These are phyloP conservation scores for Boletellus sp. DNA, from an alignment of 1,284 basidiomycete genomes.

Conservation along the genomic window DNA sequence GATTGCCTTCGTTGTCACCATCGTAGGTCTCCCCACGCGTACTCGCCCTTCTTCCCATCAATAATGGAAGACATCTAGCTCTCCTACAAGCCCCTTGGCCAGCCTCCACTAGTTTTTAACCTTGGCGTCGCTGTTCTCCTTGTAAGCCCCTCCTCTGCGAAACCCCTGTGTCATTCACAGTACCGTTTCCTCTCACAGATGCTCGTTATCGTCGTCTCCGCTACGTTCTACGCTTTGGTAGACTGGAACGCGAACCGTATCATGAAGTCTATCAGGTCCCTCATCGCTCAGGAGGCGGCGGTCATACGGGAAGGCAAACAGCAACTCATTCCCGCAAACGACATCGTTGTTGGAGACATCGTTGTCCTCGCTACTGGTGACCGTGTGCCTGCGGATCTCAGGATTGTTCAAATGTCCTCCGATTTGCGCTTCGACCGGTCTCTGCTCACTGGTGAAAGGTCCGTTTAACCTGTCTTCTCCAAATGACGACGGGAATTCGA, in stretches of 20 bases:
- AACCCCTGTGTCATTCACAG: background rate
- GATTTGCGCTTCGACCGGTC: constrained; percentile 62
- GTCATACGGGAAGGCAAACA: constrained; percentile 57
- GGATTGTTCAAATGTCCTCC: constrained; percentile 53
- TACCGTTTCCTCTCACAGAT: constrained; percentile 18
- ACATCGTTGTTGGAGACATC: constrained; percentile 81
- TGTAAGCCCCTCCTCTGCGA: constrained; percentile 51
- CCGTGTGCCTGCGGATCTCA: constrained; percentile 80
- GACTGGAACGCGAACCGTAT: constrained; percentile 37
- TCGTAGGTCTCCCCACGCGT: constrained; percentile 29
- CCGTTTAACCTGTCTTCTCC: background rate
- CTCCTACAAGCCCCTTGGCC: constrained; percentile 46
- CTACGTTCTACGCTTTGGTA: constrained; percentile 43
- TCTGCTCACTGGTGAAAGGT: constrained; percentile 61
- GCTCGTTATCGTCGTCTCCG: constrained; percentile 64
- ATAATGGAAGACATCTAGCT: constrained; percentile 30
- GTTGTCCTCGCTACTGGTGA: constrained; percentile 74
- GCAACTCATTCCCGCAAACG: constrained; percentile 65
- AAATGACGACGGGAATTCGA: background rate
- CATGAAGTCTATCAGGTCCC: constrained; percentile 35
- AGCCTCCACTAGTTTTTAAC: constrained; percentile 47
- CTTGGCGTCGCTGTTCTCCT: constrained; percentile 74
- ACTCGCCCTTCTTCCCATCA: background rate
- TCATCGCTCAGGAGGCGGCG: constrained; percentile 42
- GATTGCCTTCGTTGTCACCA: constrained; percentile 46